Evolutionary conservation across 257 asterid species (phyloP), one percentile per base, ranked within the genome.

Genomic region (Scutellaria baicalensis): DNA sequence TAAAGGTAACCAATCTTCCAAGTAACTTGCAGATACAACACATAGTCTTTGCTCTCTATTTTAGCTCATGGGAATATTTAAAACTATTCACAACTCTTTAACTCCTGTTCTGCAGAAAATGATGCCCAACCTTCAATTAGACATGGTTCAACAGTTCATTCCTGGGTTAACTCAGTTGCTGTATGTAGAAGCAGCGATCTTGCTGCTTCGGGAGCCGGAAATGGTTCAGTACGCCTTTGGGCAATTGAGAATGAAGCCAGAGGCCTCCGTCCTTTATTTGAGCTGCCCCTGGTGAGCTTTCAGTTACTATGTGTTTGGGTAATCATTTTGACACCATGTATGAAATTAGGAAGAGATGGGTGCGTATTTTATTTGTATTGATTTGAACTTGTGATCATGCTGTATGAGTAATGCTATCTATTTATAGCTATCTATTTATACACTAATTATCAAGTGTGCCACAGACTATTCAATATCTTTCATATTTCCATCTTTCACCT

Each of bases 201-300:
- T 83, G 97, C 94, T 64, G 99, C 97, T 57, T 93, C 99, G 14
- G 99, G 99, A 70, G 96, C 99, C 27, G 97, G 97, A 69, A 93
- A 91, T 82, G 97, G 97, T 66, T 84, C 71, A n/a, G 79, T 93
- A 33, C 95, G 87, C 48, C 90, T 93, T 73, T 93, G 99, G 99
- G 76, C 69, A 43, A 81, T 93, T 75, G 96, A 84, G 80, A 79
- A 69, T 62, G 94, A 93, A 48, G 77, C 89, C 72, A 87, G 81
- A 81, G 96, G 96, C 78, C 64, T 93, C 65, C 69, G 59, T 39
- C 96, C 92, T 58, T 76, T 91, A 84, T 89, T 83, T 79, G 88
- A 91, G 80, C 88, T 93, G 61, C 83, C 97, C 73, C 39, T 85
- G 91, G 99, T 90, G 79, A 78, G 89, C 51, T 43, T 78, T 61